Evolutionary conservation across 805 yeast species (phyloP), one percentile per base, ranked within the genome.

Genomic region (Suhomyces xylopsoci): DNA sequence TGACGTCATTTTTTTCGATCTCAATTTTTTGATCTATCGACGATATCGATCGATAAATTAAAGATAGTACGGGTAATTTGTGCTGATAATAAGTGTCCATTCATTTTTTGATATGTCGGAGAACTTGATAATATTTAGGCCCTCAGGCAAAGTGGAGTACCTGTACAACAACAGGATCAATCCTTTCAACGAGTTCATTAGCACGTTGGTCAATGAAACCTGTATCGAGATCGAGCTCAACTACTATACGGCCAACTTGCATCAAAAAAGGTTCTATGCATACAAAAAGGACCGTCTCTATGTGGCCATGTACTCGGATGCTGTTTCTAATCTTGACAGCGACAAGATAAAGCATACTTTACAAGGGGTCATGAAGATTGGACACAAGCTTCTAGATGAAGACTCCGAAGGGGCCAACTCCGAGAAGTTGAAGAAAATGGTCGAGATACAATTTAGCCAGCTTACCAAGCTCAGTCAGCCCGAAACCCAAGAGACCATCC

Each of bases 111-210:
- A 6, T 9, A 38, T 74, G 79, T 75, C 78, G 12, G 77, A 73
- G 44, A 72, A 75, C 8, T 63, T 75, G 51, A 61, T 72, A 14
- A 58, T 75, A 26, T 74, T 74, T 48, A 57, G 60, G 45, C 63
- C 71, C 7, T 69, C 76, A 2, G 79, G 79, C 2, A 60, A 60
- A 51, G 60, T 74, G 5, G 66, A 66, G 44, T 74, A 72, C 55
- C 77, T 68, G 58, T 61, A 54, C 59, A 74, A 73, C 55, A 66
- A 54, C 50, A 73, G 70, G 51, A 60, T 66, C 42, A 56, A 66
- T 14, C 76, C 77, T 2, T 74, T 74, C 61, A 75, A 74, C 55
- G 79, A 73, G 42, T 63, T 72, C 42, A 64, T 74, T 22, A 58
- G 65, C 38, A 55, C 63, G 44, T 55, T 73, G 12, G 77, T 73